Percentiles rank a stretch among this genome's conserved stretches.
phyloP scores from a whole-genome alignment of 805 yeast genomes.

The Candida ficus region DNA sequence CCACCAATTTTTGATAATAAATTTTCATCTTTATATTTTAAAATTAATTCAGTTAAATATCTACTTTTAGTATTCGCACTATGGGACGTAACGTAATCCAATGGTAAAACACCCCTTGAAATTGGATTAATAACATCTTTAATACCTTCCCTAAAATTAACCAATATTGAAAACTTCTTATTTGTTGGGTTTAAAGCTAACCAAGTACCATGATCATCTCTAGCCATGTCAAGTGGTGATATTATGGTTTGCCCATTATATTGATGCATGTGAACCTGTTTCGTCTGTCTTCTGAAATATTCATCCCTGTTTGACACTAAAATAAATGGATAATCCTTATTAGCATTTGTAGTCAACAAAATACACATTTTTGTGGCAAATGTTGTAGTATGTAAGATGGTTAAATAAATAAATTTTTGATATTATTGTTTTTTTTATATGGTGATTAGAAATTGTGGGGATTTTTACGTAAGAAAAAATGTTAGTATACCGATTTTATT shows the following conservation, averaged over 20 bases:
- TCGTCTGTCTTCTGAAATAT: conserved; percentile 67
- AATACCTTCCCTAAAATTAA: conserved; percentile 60
- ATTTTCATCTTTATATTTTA: conserved; percentile 16
- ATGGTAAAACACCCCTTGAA: conserved; percentile 45
- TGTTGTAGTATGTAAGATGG: no score
- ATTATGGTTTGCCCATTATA: conserved; percentile 34
- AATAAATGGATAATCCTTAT: conserved; percentile 71
- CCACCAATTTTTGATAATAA: conserved; percentile 23
- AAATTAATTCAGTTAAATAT: conserved; percentile 18
- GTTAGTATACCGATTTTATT: no score
- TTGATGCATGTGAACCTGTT: conserved; percentile 39
- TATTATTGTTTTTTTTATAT: background rate
- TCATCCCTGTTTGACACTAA: conserved; percentile 87
- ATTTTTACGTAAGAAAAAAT: no score
- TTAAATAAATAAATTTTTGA: background rate
- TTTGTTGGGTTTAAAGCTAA: conserved; percentile 54
- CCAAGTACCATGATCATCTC: conserved; percentile 87
- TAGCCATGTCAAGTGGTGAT: conserved; percentile 70
- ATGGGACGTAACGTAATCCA: conserved; percentile 30
- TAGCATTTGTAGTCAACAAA: conserved; percentile 57
- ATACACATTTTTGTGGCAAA: conserved; percentile 74
- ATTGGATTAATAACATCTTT: conserved; percentile 20
- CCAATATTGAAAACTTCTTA: conserved; percentile 65
- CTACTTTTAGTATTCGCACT: conserved; percentile 13
- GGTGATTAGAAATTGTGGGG: no score